These are phyloP conservation scores for Corrigiola litoralis DNA, from an alignment of 179 eudicot species.

Conservation along the genomic window DNA sequence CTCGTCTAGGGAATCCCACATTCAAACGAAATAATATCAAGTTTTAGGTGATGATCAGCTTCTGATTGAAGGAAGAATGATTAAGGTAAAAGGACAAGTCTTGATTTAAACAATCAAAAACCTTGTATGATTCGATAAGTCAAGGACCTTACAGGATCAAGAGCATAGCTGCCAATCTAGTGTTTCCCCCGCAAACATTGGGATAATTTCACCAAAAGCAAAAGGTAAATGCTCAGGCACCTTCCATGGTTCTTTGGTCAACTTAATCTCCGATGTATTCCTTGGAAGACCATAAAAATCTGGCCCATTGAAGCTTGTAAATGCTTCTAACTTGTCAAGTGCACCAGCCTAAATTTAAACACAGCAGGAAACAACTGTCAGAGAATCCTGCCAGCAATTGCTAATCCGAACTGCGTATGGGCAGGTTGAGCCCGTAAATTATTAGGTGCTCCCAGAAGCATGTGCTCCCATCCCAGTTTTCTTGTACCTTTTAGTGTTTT, in stretches of 20 bases:
- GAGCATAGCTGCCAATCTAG: constrained; percentile 62
- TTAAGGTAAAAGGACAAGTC: too few species aligned
- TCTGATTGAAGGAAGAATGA: too few species aligned
- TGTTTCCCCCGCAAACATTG: constrained; percentile 83
- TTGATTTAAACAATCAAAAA: not conserved
- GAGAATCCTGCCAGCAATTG: not conserved
- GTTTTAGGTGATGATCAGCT: too few species aligned
- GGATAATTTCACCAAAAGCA: constrained; percentile 62
- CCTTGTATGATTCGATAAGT: not conserved
- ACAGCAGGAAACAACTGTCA: not conserved
- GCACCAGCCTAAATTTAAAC: constrained; percentile 61
- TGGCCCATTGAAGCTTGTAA: constrained; percentile 95
- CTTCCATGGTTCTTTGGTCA: constrained; percentile 68
- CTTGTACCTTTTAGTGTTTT: too few species aligned
- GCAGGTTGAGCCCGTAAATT: too few species aligned
- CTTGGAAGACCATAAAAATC: constrained; percentile 92
- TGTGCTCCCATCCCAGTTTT: too few species aligned
- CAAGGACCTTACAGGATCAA: constrained; percentile 12
- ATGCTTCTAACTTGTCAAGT: constrained; percentile 90
- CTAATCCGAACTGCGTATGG: not conserved
- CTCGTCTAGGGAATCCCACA: too few species aligned
- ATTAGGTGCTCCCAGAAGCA: too few species aligned
- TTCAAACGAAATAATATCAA: too few species aligned
- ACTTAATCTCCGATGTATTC: constrained; percentile 62
- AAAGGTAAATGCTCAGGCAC: constrained; percentile 56